These are phyloP conservation scores for Aphanomyces invadans DNA, from an alignment of 352 stramenopile genomes.

Conservation along the genomic window DNA sequence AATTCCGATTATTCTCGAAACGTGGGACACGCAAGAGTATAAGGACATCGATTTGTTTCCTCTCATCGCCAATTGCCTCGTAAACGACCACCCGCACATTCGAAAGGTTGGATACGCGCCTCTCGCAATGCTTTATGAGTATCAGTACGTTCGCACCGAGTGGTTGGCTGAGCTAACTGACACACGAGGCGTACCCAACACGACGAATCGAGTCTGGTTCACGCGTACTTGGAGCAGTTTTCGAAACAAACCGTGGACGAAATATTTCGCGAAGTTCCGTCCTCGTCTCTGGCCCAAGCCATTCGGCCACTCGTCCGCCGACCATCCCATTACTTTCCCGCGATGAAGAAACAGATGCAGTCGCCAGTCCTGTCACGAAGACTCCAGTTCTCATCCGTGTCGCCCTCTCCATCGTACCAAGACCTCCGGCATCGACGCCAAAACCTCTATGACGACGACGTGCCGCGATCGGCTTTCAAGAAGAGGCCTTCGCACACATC, in stretches of 20 bases:
- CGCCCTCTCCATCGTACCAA: not conserved
- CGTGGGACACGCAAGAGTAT: not conserved
- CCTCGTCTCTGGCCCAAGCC: not conserved
- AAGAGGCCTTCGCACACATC: not conserved
- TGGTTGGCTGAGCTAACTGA: no score
- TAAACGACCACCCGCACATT: constrained; percentile 4
- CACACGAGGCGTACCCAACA: no score
- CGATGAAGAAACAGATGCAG: not conserved
- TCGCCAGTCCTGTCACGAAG: not conserved
- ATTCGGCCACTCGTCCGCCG: not conserved
- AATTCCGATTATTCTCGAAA: constrained; percentile 8
- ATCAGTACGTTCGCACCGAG: constrained; percentile 15
- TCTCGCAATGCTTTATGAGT: constrained; percentile 5
- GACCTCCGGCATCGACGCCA: not conserved
- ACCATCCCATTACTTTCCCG: not conserved
- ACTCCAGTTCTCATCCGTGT: not conserved
- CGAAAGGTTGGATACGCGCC: constrained; percentile 1
- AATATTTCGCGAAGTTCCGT: not conserved
- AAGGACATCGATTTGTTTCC: constrained; percentile 11
- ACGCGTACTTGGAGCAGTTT: constrained; percentile 3
- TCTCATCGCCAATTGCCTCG: not conserved
- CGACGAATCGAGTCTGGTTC: not conserved
- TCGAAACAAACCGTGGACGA: constrained; percentile 3
- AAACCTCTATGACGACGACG: not conserved
- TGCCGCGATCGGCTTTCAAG: constrained; percentile 3